phyloP scores from a whole-genome alignment of 2,329 filamentous ascomycete genomes.

The Fusarium graminum region DNA sequence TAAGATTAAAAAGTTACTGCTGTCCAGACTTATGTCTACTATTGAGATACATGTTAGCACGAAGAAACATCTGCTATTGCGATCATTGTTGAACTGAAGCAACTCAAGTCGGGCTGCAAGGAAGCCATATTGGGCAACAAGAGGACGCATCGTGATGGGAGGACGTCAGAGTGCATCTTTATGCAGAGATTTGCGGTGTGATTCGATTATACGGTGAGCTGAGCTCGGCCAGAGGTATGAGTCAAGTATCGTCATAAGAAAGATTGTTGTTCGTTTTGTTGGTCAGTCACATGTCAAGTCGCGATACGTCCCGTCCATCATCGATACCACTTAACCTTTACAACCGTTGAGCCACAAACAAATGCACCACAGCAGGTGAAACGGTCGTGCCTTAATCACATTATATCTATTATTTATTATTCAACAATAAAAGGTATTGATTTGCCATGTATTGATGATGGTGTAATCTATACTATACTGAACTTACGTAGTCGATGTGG shows the following conservation, averaged over 20 bases:
- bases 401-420: neutral
- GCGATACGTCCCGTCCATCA: constrained; percentile 21
- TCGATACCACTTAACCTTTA: constrained; percentile 5
- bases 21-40: no score
- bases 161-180: constrained; percentile 25
- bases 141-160: constrained; percentile 1
- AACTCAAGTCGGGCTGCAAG: constrained; percentile 31
- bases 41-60: no score
- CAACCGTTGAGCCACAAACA: constrained; percentile 23
- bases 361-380: neutral
- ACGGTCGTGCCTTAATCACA: neutral
- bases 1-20: no score
- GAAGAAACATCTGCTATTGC: neutral
- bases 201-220: neutral
- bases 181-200: constrained; percentile 3
- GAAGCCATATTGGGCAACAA: constrained; percentile 31
- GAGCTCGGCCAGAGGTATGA: constrained; percentile 1
- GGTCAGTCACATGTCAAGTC: constrained; percentile 45
- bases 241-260: constrained; percentile 5
- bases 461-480: neutral
- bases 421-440: neutral
- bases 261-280: constrained; percentile 3
- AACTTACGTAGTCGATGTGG: neutral
- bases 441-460: neutral
- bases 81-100: neutral